Evolutionary conservation across 768 basidiomycete species (phyloP), one percentile per base, ranked within the genome.

Genomic region (Fomitopsis pulvina): DNA sequence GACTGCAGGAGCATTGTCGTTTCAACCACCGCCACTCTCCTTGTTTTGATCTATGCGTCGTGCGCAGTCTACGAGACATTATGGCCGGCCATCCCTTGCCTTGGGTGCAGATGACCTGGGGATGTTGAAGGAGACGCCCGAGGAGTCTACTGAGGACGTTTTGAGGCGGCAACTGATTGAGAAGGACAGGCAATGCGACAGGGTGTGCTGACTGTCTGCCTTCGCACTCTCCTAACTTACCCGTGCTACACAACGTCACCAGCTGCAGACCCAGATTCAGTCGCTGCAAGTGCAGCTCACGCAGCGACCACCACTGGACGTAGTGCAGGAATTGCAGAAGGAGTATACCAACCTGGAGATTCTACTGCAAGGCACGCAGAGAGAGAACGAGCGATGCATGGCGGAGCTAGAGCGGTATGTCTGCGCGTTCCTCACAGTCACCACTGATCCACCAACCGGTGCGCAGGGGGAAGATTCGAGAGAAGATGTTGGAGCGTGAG

Each of bases 321-420:
- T 68, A 0, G 70, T 91, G 24, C 81, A 87, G 51, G 74, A 72
- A 29, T 65, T 90, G 27, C 73, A 85, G 63, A 82, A 79, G 59
- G 89, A 91, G 56, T 81, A 82, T 58, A 80, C 80, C 57, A 84
- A 86, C 50, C 69, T 90, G 1, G 89, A 90, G 32, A 70, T 92
- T 16, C 70, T 92, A 2, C 66, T 90, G 0, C 79, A 86, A 52
- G 89, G 88, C 0, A 91, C 89, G 0, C 87, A 90, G 55, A 71
- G 87, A 44, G 90, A 92, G 69, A 92, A 92, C 58, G 88, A 91
- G 57, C 74, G 84, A 43, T 85, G 83, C 54, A 91, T 92, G 89
- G 73, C 78, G 0, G 87, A 90, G 51, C 71, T 89, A 2, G 88
- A 91, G 49, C 73, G 83, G 85, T 83, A 40, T 16, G 46, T 34